Conservation (phyloP, 345 rosid genomes). For the Citrus maxima region DNA sequence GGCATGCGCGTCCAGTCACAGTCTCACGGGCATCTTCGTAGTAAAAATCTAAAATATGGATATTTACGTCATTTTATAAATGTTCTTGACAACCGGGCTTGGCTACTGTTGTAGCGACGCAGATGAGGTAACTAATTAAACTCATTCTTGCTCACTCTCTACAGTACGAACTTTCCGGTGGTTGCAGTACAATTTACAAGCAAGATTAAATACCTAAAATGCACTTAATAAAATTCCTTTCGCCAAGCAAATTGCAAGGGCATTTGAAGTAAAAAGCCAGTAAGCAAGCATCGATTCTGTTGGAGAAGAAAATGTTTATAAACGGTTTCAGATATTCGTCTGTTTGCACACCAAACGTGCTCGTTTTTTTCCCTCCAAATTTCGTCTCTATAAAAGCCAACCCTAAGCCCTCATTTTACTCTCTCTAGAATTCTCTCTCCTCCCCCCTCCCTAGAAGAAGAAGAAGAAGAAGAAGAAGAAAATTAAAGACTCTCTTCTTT, state of each 20-base stretch:
- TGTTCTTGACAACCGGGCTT: neutral
- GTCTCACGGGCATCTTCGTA: neutral
- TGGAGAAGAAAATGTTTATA: conserved; percentile 10
- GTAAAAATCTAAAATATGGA: neutral
- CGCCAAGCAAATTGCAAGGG: neutral
- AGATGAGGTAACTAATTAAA: neutral
- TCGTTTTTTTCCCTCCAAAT: conserved; percentile 29
- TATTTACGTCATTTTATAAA: neutral
- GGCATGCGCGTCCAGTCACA: too few species aligned
- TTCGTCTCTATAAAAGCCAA: conserved; percentile 6
- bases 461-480: neutral
- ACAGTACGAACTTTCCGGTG: neutral
- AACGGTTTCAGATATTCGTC: conserved; percentile 4
- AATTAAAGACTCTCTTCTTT: neutral
- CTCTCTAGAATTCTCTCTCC: neutral
- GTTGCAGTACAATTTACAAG: conserved; percentile 4
- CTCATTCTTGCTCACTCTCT: neutral
- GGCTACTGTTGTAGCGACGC: neutral
- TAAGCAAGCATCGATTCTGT: conserved; percentile 3
- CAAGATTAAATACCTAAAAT: conserved; percentile 8
- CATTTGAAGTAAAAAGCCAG: neutral
- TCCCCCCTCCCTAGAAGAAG: too few species aligned
- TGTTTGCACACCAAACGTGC: conserved; percentile 7
- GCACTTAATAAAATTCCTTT: neutral
- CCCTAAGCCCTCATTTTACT: conserved; percentile 6